Evolutionary conservation across 805 yeast species (phyloP).

Genomic region (Alloascoidea hylecoeti): DNA sequence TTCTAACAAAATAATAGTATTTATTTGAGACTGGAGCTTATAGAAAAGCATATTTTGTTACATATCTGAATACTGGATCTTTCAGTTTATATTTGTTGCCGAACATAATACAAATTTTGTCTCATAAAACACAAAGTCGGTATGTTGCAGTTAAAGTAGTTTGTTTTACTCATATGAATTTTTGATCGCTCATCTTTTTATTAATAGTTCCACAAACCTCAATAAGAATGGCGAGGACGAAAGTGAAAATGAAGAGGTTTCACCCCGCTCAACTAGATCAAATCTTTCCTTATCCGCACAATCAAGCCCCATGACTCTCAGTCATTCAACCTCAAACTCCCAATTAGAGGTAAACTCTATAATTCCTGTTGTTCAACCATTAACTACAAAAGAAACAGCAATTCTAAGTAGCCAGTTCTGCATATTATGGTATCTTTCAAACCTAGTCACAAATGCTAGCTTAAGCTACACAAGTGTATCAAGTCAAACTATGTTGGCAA

Average conservation of each 20-base stretch:
- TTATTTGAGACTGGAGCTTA: constrained; percentile 56
- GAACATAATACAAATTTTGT: constrained; percentile 19
- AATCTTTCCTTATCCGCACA: too few relatives aligned
- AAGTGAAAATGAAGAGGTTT: constrained; percentile 4
- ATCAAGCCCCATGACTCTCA: too few relatives aligned
- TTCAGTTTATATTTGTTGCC: constrained; percentile 71
- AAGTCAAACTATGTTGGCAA: constrained; percentile 83
- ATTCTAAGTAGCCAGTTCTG: constrained; percentile 70
- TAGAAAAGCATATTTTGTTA: constrained; percentile 83
- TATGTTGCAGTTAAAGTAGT: constrained; percentile 2
- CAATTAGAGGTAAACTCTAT: too few relatives aligned
- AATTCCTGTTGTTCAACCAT: too few relatives aligned
- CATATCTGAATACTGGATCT: constrained; percentile 81
- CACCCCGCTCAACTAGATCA: constrained; percentile 2
- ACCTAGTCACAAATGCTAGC: constrained; percentile 79
- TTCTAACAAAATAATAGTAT: constrained; percentile 6
- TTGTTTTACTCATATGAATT: neutral
- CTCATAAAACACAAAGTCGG: constrained; percentile 4
- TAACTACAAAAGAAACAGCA: constrained; percentile 44
- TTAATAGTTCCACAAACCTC: neutral
- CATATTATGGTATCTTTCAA: constrained; percentile 81
- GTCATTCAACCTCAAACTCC: too few relatives aligned
- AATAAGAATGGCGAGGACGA: neutral
- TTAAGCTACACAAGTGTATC: constrained; percentile 85
- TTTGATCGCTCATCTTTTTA: neutral